Evolutionary conservation across 2,329 filamentous ascomycete species (phyloP), one percentile per base, ranked within the genome.

Genomic region (Xylariales sp.): DNA sequence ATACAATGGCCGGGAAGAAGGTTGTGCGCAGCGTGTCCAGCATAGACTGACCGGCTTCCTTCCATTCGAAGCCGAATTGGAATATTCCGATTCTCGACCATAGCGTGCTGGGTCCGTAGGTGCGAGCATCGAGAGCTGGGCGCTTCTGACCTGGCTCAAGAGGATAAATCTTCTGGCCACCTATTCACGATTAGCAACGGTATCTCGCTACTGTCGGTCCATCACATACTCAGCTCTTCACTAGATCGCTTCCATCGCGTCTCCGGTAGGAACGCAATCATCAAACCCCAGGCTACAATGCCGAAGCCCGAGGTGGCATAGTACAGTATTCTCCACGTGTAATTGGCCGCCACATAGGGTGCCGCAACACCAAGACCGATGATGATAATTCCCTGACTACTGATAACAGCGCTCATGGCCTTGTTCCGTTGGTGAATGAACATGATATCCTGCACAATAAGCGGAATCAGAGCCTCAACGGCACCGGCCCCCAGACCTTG

Each of bases 391-490:
- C 39, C 39, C 22, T 42, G 39, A 24, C 39, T 42, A 22, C 39
- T 42, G 8, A 61, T 49, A 15, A 64, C 51, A 9, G 55, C 50
- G 9, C 61, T 56, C 33, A 64, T 57, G 12, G 57, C 62, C 37
- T 51, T 51, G 46, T 62, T 63, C 4, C 63, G 55, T 51, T 66
- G 55, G 42, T 66, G 63, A 19, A 65, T 55, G 22, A 66, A 66
- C 34, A 64, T 57, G 33, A 66, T 56, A 31, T 66, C 63, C 50
- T 65, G 61, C 1, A 64, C 56, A 24, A 66, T 60, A 11, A 66
- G 51, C 3, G 64, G 64, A 5, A 66, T 56, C 16, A 66, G 44
- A 1, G 62, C 60, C 44, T 64, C 60, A 11, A 62, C 58, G 0
- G 62, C 55, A 4, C 62, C 62, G 1, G 61, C 61, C 1, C 62